Evolutionary conservation across 306 rosid genomes (phyloP).

Genomic region (Cicer yamashitae): DNA sequence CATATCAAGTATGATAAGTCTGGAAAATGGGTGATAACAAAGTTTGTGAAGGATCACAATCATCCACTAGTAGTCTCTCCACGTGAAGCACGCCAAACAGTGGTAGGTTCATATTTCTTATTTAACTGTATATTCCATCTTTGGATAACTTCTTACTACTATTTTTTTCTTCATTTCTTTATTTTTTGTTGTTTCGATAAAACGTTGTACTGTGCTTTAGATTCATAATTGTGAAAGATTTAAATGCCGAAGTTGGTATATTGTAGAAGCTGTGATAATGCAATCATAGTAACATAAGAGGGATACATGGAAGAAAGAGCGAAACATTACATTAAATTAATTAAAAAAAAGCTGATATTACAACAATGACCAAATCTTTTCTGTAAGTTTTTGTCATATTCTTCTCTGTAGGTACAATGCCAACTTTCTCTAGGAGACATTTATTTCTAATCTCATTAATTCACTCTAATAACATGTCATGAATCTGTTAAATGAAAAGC

Average conservation of each 20-base stretch:
- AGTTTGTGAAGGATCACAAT: slow-evolving; percentile 91
- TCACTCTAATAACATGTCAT: too few species aligned
- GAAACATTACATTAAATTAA: too few species aligned
- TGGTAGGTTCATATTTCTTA: slow-evolving; percentile 64
- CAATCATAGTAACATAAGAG: not conserved
- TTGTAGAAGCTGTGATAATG: slow-evolving; percentile 19
- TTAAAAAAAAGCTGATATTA: too few species aligned
- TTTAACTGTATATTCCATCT: slow-evolving; percentile 1
- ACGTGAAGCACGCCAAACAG: slow-evolving; percentile 94
- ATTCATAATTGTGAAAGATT: not conserved
- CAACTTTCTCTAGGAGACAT: too few species aligned
- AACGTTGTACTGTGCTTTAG: not conserved
- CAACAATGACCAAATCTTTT: too few species aligned
- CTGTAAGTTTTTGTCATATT: too few species aligned
- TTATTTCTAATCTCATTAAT: too few species aligned
- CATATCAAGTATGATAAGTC: slow-evolving; percentile 86
- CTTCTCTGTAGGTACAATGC: too few species aligned
- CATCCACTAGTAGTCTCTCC: slow-evolving; percentile 86
- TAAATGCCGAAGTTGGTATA: slow-evolving; percentile 9
- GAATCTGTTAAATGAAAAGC: too few species aligned
- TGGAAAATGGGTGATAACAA: slow-evolving; percentile 92
- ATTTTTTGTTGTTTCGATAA: slow-evolving; percentile 2
- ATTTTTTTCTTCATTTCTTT: not conserved
- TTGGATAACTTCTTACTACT: slow-evolving; percentile 12
- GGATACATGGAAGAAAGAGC: too few species aligned